phyloP scores from a whole-genome alignment of 345 rosid genomes.

The Clarkia xantiana region DNA sequence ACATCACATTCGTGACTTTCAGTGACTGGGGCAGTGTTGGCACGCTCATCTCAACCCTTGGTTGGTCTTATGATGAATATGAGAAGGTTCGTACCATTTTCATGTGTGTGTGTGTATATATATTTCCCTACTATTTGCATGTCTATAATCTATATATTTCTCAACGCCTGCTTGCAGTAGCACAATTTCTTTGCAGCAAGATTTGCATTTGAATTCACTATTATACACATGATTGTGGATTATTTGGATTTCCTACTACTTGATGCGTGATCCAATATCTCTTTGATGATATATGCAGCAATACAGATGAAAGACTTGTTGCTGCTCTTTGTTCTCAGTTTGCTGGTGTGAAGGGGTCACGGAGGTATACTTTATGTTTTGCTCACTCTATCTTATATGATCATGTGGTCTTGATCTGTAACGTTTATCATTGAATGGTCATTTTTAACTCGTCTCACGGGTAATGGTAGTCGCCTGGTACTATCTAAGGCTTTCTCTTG shows the following conservation, averaged over 20 bases:
- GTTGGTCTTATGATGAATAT: slow-evolving; percentile 97
- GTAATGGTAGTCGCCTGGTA: too few species aligned
- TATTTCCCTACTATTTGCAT: too few species aligned
- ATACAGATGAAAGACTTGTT: slow-evolving; percentile 87
- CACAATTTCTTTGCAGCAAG: neutral
- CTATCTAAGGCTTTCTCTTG: too few species aligned
- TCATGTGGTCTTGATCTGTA: too few species aligned
- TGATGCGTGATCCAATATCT: too few species aligned
- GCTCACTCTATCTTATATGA: too few species aligned
- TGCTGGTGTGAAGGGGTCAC: slow-evolving; percentile 28
- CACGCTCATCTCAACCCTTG: slow-evolving; percentile 95
- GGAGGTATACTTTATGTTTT: slow-evolving; percentile 28
- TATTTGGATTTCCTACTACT: slow-evolving; percentile 2
- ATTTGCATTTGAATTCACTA: neutral
- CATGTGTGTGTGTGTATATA: too few species aligned
- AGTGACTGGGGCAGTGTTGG: slow-evolving; percentile 91
- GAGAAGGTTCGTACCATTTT: slow-evolving; percentile 46
- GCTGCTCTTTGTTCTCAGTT: slow-evolving; percentile 72
- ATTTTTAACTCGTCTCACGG: neutral
- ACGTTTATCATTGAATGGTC: neutral
- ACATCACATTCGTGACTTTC: slow-evolving; percentile 12
- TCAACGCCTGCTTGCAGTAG: neutral
- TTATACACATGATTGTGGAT: neutral
- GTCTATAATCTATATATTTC: too few species aligned
- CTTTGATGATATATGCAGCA: slow-evolving; percentile 32